Evolutionary conservation across 768 basidiomycete species (phyloP).

Genomic region (Lactarius pseudohatsudake): DNA sequence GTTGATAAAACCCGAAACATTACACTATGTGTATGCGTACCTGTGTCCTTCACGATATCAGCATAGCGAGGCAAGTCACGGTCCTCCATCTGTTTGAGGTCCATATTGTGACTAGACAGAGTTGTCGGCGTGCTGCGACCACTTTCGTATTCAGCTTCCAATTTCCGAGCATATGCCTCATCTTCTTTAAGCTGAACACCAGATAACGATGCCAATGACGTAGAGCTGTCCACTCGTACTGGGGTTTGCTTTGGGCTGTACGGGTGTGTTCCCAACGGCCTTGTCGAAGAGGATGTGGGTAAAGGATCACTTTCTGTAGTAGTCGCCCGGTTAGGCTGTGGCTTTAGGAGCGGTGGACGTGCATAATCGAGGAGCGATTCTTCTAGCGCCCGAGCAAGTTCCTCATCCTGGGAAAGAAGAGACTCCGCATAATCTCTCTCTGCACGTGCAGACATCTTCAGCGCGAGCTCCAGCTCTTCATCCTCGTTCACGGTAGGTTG

Average conservation of each 20-base stretch:
- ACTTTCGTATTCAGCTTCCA: constrained; percentile 43
- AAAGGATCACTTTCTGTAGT: background rate
- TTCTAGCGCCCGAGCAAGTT: constrained; percentile 22
- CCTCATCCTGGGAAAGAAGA: constrained; percentile 16
- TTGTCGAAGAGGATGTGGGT: background rate
- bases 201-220: background rate
- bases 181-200: constrained; percentile 37
- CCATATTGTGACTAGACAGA: background rate
- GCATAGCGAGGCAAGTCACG: background rate
- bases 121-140: background rate
- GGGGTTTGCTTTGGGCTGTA: background rate
- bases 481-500: constrained; percentile 44
- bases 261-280: constrained; percentile 2
- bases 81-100: background rate
- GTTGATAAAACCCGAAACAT: background rate
- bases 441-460: constrained; percentile 50
- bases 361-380: constrained; percentile 13
- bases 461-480: constrained; percentile 61
- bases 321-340: background rate
- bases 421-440: constrained; percentile 8
- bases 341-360: background rate
- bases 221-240: background rate
- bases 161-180: constrained; percentile 44
- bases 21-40: background rate
- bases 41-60: constrained; percentile 6